Conservation (phyloP, 495 filamentous ascomycete genomes). For the Penicillium verhagenii region DNA sequence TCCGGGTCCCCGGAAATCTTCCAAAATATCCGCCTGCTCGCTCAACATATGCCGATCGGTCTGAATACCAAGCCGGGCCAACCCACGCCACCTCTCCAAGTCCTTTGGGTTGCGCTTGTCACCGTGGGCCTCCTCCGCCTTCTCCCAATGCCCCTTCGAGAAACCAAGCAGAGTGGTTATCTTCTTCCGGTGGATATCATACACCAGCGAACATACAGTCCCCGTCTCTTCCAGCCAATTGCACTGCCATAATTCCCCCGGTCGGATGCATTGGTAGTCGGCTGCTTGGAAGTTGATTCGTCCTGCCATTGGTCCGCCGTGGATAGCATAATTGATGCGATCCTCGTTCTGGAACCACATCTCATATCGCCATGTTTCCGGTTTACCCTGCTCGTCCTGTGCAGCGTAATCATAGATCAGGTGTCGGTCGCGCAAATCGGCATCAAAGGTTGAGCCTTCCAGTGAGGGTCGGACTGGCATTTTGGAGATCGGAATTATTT, state of each 20-base stretch:
- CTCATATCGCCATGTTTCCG: slow-evolving; percentile 45
- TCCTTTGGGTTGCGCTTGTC: slow-evolving; percentile 37
- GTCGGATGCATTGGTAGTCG: slow-evolving; percentile 40
- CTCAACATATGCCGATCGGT: slow-evolving; percentile 35
- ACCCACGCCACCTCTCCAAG: slow-evolving; percentile 32
- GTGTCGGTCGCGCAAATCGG: slow-evolving; percentile 38
- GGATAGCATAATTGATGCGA: slow-evolving; percentile 43
- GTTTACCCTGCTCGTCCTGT: slow-evolving; percentile 26
- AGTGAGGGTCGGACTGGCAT: slow-evolving; percentile 31
- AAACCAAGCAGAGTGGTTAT: slow-evolving; percentile 38
- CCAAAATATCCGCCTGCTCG: slow-evolving; percentile 40
- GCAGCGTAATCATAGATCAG: slow-evolving; percentile 43
- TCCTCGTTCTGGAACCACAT: slow-evolving; percentile 44
- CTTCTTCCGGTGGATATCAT: slow-evolving; percentile 30
- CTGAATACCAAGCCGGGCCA: slow-evolving; percentile 34
- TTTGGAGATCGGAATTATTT: neutral
- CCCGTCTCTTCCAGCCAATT: slow-evolving; percentile 45
- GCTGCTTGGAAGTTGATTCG: slow-evolving; percentile 38
- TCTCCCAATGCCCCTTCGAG: slow-evolving; percentile 40
- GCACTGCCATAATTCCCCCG: slow-evolving; percentile 39
- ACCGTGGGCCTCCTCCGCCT: slow-evolving; percentile 33
- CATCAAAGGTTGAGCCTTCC: slow-evolving; percentile 28
- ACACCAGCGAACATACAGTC: slow-evolving; percentile 39
- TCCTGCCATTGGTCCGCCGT: slow-evolving; percentile 41
- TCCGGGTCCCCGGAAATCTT: slow-evolving; percentile 36